These are phyloP conservation scores for Ottelia alismoides DNA, from an alignment of 106 monocot species.

Conservation along the genomic window DNA sequence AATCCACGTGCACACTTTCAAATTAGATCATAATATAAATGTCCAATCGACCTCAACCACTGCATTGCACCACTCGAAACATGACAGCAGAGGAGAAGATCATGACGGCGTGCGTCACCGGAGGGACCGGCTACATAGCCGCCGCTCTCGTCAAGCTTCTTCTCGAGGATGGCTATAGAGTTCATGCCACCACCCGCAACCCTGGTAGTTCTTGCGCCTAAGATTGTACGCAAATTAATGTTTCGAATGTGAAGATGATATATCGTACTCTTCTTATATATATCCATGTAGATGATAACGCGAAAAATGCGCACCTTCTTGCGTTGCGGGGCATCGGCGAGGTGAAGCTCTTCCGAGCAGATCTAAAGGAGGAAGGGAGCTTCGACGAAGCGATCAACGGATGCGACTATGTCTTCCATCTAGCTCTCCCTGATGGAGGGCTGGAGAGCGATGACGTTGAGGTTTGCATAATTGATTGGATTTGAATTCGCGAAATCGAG, in stretches of 20 bases:
- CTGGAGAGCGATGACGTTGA: conserved; percentile 8
- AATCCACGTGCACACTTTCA: no score
- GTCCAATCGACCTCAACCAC: no score
- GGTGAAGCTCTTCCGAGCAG: conserved; percentile 12
- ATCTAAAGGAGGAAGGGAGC: conserved; percentile 6
- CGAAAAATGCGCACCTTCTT: conserved; percentile 2
- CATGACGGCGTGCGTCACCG: conserved; percentile 37
- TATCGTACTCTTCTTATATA: not conserved
- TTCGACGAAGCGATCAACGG: conserved; percentile 17
- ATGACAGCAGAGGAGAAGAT: no score
- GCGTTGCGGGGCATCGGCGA: conserved; percentile 11
- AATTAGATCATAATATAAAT: no score
- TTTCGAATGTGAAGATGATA: not conserved
- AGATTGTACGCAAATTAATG: not conserved
- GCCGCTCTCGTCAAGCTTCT: conserved; percentile 34
- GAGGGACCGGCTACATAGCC: conserved; percentile 35
- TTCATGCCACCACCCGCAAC: conserved; percentile 35
- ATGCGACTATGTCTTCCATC: conserved; percentile 16
- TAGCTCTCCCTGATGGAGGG: not conserved
- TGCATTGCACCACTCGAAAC: no score
- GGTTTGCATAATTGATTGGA: not conserved
- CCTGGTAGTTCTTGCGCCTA: conserved; percentile 15
- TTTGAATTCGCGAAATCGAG: not conserved
- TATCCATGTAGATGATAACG: not conserved
- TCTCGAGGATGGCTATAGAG: conserved; percentile 32